Evolutionary conservation across 1,139 yeast genomes (phyloP).

Genomic region (Arxiozyma heterogenica): DNA sequence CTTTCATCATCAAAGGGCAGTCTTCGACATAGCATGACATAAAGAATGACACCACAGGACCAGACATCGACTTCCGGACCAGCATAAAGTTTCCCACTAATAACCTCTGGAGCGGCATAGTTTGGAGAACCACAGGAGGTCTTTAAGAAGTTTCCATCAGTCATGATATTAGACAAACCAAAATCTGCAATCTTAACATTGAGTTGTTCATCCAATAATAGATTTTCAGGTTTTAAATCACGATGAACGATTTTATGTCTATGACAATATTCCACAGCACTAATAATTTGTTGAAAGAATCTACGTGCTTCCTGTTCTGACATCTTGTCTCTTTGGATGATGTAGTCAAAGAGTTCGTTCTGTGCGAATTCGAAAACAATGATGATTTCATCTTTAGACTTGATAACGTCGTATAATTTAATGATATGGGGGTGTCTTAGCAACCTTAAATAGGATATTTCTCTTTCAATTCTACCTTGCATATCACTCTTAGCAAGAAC

Average conservation of each 20-base stretch:
- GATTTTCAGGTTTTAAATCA: constrained; percentile 90
- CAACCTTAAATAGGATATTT: constrained; percentile 78
- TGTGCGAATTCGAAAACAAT: constrained; percentile 98
- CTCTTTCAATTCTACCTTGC: constrained; percentile 96
- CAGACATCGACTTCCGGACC: constrained; percentile 99
- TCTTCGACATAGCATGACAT: constrained; percentile 95
- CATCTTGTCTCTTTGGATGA: constrained; percentile 93
- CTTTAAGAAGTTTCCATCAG: constrained; percentile 92
- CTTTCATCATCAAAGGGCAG: constrained; percentile 97
- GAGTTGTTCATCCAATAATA: constrained; percentile 78
- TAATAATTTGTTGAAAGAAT: constrained; percentile 93
- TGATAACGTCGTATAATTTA: constrained; percentile 91
- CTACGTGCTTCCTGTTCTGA: constrained; percentile 89
- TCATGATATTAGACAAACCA: constrained; percentile 92
- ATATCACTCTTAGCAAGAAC: constrained; percentile 91
- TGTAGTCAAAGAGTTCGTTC: constrained; percentile 89
- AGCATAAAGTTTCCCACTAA: constrained; percentile 90
- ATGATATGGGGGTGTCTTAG: constrained; percentile 95
- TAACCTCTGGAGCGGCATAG: constrained; percentile 98
- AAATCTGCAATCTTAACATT: constrained; percentile 97
- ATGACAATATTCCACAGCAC: constrained; percentile 97
- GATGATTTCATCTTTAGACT: constrained; percentile 89
- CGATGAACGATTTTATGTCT: constrained; percentile 96
- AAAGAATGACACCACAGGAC: constrained; percentile 94
- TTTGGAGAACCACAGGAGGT: constrained; percentile 97